These are phyloP conservation scores for Oryza meyeriana DNA, from an alignment of 176 grass and related monocot species.

Conservation along the genomic window DNA sequence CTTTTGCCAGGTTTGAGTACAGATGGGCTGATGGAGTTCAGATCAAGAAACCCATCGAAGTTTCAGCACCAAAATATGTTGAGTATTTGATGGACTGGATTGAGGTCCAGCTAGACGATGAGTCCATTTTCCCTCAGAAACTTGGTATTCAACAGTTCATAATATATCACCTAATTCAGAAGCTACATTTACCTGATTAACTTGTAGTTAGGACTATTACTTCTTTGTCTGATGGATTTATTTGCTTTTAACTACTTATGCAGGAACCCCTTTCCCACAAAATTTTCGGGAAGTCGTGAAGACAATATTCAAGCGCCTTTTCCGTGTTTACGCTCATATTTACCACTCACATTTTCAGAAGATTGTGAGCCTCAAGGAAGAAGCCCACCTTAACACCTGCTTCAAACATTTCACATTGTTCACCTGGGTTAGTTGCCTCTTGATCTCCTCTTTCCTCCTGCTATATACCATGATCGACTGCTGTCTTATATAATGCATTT, in stretches of 20 bases:
- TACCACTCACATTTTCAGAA: slow-evolving; percentile 96
- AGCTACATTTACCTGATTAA: not conserved
- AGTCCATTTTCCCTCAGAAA: slow-evolving; percentile 92
- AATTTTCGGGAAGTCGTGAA: slow-evolving; percentile 85
- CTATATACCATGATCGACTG: not conserved
- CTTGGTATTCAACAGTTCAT: slow-evolving; percentile 47
- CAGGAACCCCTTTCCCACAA: slow-evolving; percentile 76
- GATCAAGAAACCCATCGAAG: slow-evolving; percentile 95
- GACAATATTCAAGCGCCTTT: slow-evolving; percentile 94
- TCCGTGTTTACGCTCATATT: slow-evolving; percentile 93
- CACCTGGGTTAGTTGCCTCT: slow-evolving; percentile 63
- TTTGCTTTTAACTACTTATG: not conserved
- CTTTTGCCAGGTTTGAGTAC: slow-evolving; percentile 74
- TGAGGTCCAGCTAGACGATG: slow-evolving; percentile 82
- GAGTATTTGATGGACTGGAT: slow-evolving; percentile 99
- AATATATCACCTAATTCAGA: not conserved
- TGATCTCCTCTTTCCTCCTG: not conserved
- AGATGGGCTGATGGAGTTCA: slow-evolving; percentile 97
- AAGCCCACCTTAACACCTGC: slow-evolving; percentile 96
- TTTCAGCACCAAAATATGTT: slow-evolving; percentile 94
- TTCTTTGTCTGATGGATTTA: not conserved
- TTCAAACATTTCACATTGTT: slow-evolving; percentile 99
- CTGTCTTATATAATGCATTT: not conserved
- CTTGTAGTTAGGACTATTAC: not conserved
- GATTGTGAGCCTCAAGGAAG: slow-evolving; percentile 93